These are phyloP conservation scores for Candida ipomoeae DNA, from an alignment of 805 yeast genomes.

Conservation along the genomic window DNA sequence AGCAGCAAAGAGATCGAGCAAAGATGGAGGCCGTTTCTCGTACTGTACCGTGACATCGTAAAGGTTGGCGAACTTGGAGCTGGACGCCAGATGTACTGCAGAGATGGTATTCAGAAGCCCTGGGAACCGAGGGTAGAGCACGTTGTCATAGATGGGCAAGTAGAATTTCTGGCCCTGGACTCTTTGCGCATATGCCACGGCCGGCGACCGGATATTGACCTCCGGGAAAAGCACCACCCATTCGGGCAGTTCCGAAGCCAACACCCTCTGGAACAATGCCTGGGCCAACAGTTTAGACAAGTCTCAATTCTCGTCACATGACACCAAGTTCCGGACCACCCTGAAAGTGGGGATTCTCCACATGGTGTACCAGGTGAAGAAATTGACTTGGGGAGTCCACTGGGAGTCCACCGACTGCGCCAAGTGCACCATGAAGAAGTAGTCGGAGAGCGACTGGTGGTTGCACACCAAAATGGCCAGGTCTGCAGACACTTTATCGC, in stretches of 20 bases:
- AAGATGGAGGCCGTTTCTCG: constrained; percentile 23
- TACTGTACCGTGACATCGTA: constrained; percentile 58
- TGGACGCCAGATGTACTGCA: constrained; percentile 30
- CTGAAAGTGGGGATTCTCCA: constrained; percentile 58
- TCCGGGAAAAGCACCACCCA: constrained; percentile 84
- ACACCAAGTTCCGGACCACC: constrained; percentile 43
- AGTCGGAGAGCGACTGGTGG: constrained; percentile 68
- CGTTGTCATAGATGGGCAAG: constrained; percentile 54
- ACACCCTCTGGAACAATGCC: constrained; percentile 32
- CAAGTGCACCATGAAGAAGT: constrained; percentile 47
- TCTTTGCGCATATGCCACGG: constrained; percentile 46
- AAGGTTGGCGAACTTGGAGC: constrained; percentile 39
- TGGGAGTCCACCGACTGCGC: constrained; percentile 28
- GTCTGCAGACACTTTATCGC: constrained; percentile 36
- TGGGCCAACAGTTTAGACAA: constrained; percentile 37
- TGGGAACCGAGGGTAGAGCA: constrained; percentile 76
- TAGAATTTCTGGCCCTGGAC: constrained; percentile 52
- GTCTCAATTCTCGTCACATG: constrained; percentile 70
- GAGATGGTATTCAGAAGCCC: constrained; percentile 49
- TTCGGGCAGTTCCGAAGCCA: constrained; percentile 38
- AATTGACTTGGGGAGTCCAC: constrained; percentile 46
- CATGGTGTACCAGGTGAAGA: constrained; percentile 66
- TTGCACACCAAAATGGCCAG: constrained; percentile 47
- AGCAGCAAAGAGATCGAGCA: constrained; percentile 29
- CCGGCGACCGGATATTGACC: constrained; percentile 62